Base-by-base conservation (phyloP, 2,329 filamentous ascomycete species). In the Paecilomyces variotii region DNA sequence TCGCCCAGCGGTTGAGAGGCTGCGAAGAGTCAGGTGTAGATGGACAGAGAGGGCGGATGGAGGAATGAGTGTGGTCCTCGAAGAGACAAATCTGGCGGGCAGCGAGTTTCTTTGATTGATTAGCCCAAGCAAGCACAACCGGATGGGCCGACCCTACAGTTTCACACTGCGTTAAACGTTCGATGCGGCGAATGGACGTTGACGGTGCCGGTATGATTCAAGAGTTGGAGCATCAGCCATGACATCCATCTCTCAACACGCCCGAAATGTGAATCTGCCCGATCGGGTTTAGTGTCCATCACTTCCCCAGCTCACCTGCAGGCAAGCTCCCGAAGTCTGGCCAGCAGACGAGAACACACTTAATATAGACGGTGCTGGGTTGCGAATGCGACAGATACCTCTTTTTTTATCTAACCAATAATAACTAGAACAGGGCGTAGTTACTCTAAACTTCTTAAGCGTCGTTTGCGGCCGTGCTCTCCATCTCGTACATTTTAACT, bases 261-360 rank as follows among this genome's bases (percentile, higher is more conserved):
- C 19, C 27, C 32, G 53, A 35, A 55, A 68, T 69, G 67, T 68
- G 66, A 67, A 67, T 59, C 62, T 55, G 28, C 63, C 61, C 57
- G 56, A 68, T 63, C 59, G 28, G 64, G 66, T 63, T 55, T 68
- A 66, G 65, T 58, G 66, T 56, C 35, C 9, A 57, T 57, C 57
- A 55, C 25, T 52, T 52, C 50, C 50, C 50, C 50, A 52, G 24
- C 27, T 28, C 25, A 28, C 25, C 50, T 52, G 25, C 24, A 26
- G 14, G 50, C 50, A 52, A 26, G 50, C 25, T 45, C 39, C 39
- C 39, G 39, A 45, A 19, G 39, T 45, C 39, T 45, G 39, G n/a
- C 39, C n/a, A n/a, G n/a, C 7, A 45, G 39, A 34, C n/a, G 3
- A 24, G n/a, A 6, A 32, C 9, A 45, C 4, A n/a, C 19, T 45